Evolutionary conservation across 768 basidiomycete genomes (phyloP), one percentile per base, ranked within the genome.

Genomic region (Termitomyces sp.): DNA sequence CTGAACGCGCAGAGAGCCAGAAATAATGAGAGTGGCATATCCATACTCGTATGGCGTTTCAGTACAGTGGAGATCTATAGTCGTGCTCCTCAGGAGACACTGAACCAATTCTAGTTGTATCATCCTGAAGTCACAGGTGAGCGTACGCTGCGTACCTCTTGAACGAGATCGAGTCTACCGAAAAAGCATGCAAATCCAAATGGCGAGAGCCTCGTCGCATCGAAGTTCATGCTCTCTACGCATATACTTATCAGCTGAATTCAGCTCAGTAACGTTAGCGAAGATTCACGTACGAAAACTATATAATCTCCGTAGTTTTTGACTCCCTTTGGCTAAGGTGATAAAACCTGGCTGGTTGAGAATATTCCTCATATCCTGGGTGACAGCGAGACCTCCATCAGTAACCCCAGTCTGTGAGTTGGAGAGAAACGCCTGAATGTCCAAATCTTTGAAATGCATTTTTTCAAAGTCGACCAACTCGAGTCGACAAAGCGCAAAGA

Each of bases 1-100:
- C 18, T 39, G 12, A 24, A 55, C 40, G 4, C 77, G 74, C 59
- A 79, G 76, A 0, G 80, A 75, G 4, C 82, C 83, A 1, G 74
- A 66, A 50, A 79, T 69, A 35, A 75, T 57, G 7, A 81, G 60
- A 0, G 79, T 62, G 7, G 78, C 74, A 57, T 81, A 84, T 1
- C 83, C 76, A 11, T 76, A 73, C 49, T 75, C 66, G 63, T 75
- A 81, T 4, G 76, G 68, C 0, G 83, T 81, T 68, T 84, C 79
- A 0, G 76, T 74, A 44, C 70, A 69, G 20, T 42, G 57, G 0
- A 83, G 66, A 57, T 77, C 73, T 3, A 80, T 81, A 0, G 75
- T 75, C 18, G 0, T 40, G 3, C 11, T 7, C 1, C 8, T 28
- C 4, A 9, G 8, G 12, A 33, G 12, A 55, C 22, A 55, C 36